Conservation (phyloP, 106 monocot species). For the Hemerocallis citrina region DNA sequence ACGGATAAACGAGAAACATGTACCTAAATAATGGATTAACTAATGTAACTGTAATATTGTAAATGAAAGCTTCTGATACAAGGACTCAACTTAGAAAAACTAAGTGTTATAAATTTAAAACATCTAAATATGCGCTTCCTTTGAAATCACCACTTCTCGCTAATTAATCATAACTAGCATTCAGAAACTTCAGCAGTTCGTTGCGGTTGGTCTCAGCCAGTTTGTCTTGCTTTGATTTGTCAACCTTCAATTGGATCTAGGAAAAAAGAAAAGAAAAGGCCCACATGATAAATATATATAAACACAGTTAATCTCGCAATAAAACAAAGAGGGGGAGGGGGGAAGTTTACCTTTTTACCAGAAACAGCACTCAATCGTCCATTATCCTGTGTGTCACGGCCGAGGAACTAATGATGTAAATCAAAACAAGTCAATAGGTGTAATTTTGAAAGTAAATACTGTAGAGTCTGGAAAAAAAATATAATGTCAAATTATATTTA, state of each 20-base stretch:
- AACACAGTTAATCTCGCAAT: neutral
- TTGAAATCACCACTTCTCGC: neutral
- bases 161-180: conserved; percentile 89
- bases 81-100: too few relatives aligned
- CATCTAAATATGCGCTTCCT: too few relatives aligned
- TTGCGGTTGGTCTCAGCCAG: conserved; percentile 86
- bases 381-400: conserved; percentile 82
- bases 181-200: conserved; percentile 89
- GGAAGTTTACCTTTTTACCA: conserved; percentile 80
- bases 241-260: conserved; percentile 88
- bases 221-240: conserved; percentile 95
- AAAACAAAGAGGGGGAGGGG: neutral
- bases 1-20: too few relatives aligned
- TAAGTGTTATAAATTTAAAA: too few relatives aligned
- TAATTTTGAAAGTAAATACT: neutral
- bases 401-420: conserved; percentile 63
- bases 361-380: conserved; percentile 85
- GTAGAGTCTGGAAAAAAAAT: neutral
- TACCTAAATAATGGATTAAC: too few relatives aligned
- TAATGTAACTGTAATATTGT: too few relatives aligned
- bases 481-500: conserved; percentile 2
- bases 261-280: conserved; percentile 1
- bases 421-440: neutral
- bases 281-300: neutral
- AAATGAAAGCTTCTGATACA: too few relatives aligned